These are phyloP conservation scores for Rhizophora mangle DNA, from an alignment of 345 rosid genomes.

Conservation along the genomic window DNA sequence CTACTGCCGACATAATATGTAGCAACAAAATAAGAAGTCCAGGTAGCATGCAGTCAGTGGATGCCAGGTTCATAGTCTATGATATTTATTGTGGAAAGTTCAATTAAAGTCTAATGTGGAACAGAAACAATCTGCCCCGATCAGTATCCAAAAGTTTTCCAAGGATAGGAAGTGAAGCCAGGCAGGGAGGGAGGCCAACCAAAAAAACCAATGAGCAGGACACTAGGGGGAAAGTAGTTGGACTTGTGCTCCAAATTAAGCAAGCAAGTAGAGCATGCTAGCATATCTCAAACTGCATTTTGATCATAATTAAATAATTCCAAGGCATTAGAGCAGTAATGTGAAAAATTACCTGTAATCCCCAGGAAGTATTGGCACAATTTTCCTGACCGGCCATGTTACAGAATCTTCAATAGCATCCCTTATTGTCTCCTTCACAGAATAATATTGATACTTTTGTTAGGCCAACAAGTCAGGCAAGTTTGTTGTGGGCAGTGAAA, in stretches of 20 bases:
- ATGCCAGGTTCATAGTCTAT: not conserved
- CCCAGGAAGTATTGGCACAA: slow-evolving; percentile 74
- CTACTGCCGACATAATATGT: not conserved
- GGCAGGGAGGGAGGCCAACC: too few relatives aligned
- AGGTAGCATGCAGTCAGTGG: not conserved
- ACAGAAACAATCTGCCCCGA: not conserved
- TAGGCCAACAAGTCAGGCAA: not conserved
- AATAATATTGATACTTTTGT: not conserved
- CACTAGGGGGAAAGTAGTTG: too few relatives aligned
- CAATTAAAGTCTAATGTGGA: not conserved
- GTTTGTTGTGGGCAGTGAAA: not conserved
- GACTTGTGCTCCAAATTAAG: too few relatives aligned
- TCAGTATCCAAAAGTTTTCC: too few relatives aligned
- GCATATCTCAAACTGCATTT: too few relatives aligned
- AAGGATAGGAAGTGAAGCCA: too few relatives aligned
- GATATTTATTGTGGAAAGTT: not conserved
- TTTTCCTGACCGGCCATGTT: slow-evolving; percentile 91
- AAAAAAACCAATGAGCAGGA: too few relatives aligned
- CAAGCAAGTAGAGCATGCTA: too few relatives aligned
- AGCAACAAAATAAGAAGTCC: not conserved
- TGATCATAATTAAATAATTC: too few relatives aligned
- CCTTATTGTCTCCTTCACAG: slow-evolving; percentile 63
- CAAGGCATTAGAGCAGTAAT: too few relatives aligned
- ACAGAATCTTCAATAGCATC: slow-evolving; percentile 87
- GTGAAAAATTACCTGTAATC: slow-evolving; percentile 62